Percentiles rank a stretch among this genome's conserved stretches.
These are phyloP conservation scores for Xylariaceae sp. DNA, from an alignment of 2,329 filamentous ascomycete genomes.

Conservation along the genomic window DNA sequence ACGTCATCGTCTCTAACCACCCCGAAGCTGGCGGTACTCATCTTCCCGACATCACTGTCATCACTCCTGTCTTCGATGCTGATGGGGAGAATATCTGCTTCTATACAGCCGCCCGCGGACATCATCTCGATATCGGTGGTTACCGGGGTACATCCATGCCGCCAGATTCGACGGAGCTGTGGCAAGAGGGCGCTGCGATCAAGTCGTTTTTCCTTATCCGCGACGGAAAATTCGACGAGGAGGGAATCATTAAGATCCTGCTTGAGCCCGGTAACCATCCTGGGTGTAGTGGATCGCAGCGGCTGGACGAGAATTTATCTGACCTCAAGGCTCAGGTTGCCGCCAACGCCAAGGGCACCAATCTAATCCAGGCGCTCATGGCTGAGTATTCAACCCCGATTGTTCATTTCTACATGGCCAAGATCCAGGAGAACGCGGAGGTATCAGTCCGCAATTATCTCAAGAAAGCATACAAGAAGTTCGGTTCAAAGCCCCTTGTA, in stretches of 20 bases:
- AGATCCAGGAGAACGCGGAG: constrained; percentile 72
- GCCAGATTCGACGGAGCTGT: constrained; percentile 58
- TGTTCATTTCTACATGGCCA: constrained; percentile 74
- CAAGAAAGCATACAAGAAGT: constrained; percentile 62
- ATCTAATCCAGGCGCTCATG: constrained; percentile 67
- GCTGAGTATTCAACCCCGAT: constrained; percentile 69
- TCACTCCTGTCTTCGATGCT: constrained; percentile 70
- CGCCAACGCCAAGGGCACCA: constrained; percentile 75
- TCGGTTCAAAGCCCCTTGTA: constrained; percentile 62
- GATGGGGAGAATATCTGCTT: constrained; percentile 71
- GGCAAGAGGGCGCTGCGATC: constrained; percentile 55
- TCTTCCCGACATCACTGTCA: constrained; percentile 76
- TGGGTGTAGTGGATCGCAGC: constrained; percentile 69
- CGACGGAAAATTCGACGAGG: constrained; percentile 70
- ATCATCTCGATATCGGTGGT: constrained; percentile 78
- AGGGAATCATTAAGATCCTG: constrained; percentile 64
- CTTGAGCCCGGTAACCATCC: constrained; percentile 68
- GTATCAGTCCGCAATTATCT: constrained; percentile 64
- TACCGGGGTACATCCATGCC: constrained; percentile 75
- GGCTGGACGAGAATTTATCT: constrained; percentile 71
- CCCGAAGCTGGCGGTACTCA: constrained; percentile 82
- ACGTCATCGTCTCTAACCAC: constrained; percentile 81
- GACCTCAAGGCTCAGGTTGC: constrained; percentile 78
- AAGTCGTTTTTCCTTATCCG: constrained; percentile 64
- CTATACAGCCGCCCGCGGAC: constrained; percentile 75